Percentiles rank a stretch among this genome's conserved stretches.
These are phyloP conservation scores for Paecilomyces sp. DNA, from an alignment of 2,329 filamentous ascomycete genomes.

Conservation along the genomic window DNA sequence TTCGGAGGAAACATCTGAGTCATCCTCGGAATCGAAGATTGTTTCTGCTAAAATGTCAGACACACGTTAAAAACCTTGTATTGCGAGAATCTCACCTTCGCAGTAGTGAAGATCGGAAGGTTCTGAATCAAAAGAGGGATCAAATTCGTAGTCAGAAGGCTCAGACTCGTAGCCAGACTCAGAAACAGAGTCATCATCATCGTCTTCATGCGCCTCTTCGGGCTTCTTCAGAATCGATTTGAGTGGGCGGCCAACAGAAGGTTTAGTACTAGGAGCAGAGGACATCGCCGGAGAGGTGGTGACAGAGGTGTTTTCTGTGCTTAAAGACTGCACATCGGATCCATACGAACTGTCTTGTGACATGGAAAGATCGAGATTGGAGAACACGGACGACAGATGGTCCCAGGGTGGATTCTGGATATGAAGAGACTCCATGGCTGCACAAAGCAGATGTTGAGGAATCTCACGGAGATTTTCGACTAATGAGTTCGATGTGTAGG, in stretches of 20 bases:
- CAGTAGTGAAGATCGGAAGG: slow-evolving; percentile 2
- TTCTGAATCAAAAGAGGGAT: slow-evolving; percentile 8
- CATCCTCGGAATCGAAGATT: slow-evolving; percentile 14
- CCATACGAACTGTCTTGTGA: slow-evolving; percentile 34
- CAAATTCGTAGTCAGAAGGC: slow-evolving; percentile 19
- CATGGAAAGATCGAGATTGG: slow-evolving; percentile 28
- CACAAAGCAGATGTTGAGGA: background rate
- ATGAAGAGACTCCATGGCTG: slow-evolving; percentile 19
- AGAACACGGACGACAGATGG: slow-evolving; percentile 29
- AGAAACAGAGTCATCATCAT: slow-evolving; percentile 16
- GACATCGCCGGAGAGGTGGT: slow-evolving; percentile 14
- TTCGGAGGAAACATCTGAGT: slow-evolving; percentile 18
- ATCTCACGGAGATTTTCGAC: background rate
- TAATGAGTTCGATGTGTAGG: background rate
- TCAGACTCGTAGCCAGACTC: slow-evolving; percentile 34
- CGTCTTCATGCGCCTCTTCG: slow-evolving; percentile 12
- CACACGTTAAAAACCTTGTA: background rate
- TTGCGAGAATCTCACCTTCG: background rate
- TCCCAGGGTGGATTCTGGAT: slow-evolving; percentile 27
- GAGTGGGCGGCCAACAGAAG: slow-evolving; percentile 17
- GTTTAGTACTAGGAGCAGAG: slow-evolving; percentile 12
- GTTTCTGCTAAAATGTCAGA: slow-evolving; percentile 1
- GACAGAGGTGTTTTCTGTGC: slow-evolving; percentile 19
- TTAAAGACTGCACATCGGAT: slow-evolving; percentile 29
- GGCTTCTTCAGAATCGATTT: slow-evolving; percentile 30